Evolutionary conservation across 2,329 filamentous ascomycete species (phyloP).

Genomic region (Ophiostoma fasciatum): DNA sequence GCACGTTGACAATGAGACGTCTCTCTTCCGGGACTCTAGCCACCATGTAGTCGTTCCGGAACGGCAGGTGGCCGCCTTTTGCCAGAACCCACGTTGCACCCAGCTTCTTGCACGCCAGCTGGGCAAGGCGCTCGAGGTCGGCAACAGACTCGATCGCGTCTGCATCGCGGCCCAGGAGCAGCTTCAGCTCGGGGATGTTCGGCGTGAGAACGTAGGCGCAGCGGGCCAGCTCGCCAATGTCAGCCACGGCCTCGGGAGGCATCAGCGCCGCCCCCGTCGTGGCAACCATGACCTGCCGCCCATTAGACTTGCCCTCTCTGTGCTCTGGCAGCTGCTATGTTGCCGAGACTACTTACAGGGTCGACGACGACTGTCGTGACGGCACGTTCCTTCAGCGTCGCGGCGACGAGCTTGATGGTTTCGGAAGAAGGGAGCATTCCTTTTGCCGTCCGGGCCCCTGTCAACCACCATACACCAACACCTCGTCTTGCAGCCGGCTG

Average conservation of each 20-base stretch:
- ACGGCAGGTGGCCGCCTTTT: conserved; percentile 82
- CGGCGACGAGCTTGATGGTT: conserved; percentile 53
- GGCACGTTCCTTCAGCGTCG: conserved; percentile 42
- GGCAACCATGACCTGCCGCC: conserved; percentile 94
- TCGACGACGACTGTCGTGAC: conserved; percentile 53
- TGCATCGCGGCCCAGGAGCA: conserved; percentile 39
- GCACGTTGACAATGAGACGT: conserved; percentile 59
- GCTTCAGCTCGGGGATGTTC: conserved; percentile 59
- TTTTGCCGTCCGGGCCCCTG: too few relatives aligned
- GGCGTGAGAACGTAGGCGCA: conserved; percentile 57
- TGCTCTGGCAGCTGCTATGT: too few relatives aligned
- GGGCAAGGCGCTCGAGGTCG: conserved; percentile 56
- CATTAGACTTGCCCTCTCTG: too few relatives aligned
- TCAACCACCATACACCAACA: too few relatives aligned
- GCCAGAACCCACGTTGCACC: conserved; percentile 71
- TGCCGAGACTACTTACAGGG: too few relatives aligned
- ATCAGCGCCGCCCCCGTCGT: conserved; percentile 63
- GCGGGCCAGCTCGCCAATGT: conserved; percentile 48
- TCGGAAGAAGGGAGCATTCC: conserved; percentile 69
- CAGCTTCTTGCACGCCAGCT: conserved; percentile 41
- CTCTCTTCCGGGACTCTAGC: conserved; percentile 45
- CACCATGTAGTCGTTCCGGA: conserved; percentile 46
- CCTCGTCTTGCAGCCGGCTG: too few relatives aligned
- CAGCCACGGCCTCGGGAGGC: conserved; percentile 45
- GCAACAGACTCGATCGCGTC: conserved; percentile 36